Evolutionary conservation across 2,329 filamentous ascomycete species (phyloP).

Genomic region (Fusarium ambrosium): DNA sequence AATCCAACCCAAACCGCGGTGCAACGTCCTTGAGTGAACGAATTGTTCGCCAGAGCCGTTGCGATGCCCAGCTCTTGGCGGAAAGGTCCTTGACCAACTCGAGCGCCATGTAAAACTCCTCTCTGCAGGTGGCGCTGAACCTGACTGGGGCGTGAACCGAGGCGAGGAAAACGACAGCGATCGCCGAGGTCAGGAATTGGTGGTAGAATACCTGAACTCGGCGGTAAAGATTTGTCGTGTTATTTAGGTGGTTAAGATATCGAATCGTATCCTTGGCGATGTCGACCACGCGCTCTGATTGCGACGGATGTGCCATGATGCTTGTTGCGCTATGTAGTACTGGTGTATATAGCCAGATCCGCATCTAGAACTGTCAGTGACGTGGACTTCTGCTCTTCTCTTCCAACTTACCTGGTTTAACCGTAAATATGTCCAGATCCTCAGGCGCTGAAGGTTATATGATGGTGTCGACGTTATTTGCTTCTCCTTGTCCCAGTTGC

Average conservation of each 20-base stretch:
- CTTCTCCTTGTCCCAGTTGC: constrained; percentile 68
- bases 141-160: constrained; percentile 80
- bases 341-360: constrained; percentile 89
- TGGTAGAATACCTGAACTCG: constrained; percentile 83
- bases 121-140: constrained; percentile 76
- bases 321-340: constrained; percentile 87
- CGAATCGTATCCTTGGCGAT: constrained; percentile 83
- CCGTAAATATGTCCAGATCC: constrained; percentile 86
- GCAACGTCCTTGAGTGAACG: constrained; percentile 79
- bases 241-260: constrained; percentile 78
- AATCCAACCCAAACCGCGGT: constrained; percentile 73
- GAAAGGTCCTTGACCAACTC: constrained; percentile 81
- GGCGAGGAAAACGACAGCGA: constrained; percentile 82
- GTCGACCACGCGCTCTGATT: constrained; percentile 81
- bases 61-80: constrained; percentile 77
- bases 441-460: constrained; percentile 79
- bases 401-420: constrained; percentile 75
- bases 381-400: no score
- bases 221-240: constrained; percentile 78
- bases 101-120: constrained; percentile 84
- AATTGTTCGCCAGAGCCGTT: constrained; percentile 80
- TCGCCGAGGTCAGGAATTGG: constrained; percentile 81
- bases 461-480: constrained; percentile 68
- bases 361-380: constrained; percentile 64
- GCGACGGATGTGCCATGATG: constrained; percentile 80